Base-by-base conservation (phyloP, 768 basidiomycete genomes). In the Suillus clintonianus region DNA sequence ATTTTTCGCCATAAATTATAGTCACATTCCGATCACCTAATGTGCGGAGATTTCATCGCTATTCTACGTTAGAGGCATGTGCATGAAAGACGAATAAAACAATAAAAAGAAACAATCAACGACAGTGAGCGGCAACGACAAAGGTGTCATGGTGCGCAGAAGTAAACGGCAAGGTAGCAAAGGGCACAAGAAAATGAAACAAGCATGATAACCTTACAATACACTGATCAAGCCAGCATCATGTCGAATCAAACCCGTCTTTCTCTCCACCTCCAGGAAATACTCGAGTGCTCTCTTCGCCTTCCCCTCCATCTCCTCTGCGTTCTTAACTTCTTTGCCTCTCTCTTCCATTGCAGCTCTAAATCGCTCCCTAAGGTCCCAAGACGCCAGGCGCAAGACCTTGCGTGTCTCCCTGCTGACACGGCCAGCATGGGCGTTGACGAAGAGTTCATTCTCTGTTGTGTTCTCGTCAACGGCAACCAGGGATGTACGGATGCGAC, bases 371-470 rank as follows among this genome's bases (percentile, higher is more conserved):
- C 85, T 85, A 64, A 96, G 72, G 75, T 98, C 96, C 94, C 94
- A 98, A 24, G 91, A 88, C 22, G 92, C 96, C 36, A 95, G 76
- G 55, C 96, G 83, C 64, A 99, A 79, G 53, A 99, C 97, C 80
- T 98, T 98, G 69, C 97, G 85, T 27, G 94, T 92, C 83, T 99
- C 97, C 42, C 87, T 82, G 59, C 87, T 80, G 45, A 98, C 83
- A 24, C 97, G 82, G 48, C 80, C 82, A 2, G 86, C 83, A 71
- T 98, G 89, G 2, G 78, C 81, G 62, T 88, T 85, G 36, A 90
- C 83, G 70, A 89, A 95, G 36, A 80, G 75, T 59, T 86, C 81
- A 54, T 86, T 84, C 39, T 80, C 77, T 27, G 83, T 83, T 22
- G 80, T 77, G 27, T 75, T 79, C 36, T 81, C 82, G 50, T 80